Evolutionary conservation across 192 early-diverging fungal genomes (phyloP).

Genomic region (Rhizophagus prolifer): DNA sequence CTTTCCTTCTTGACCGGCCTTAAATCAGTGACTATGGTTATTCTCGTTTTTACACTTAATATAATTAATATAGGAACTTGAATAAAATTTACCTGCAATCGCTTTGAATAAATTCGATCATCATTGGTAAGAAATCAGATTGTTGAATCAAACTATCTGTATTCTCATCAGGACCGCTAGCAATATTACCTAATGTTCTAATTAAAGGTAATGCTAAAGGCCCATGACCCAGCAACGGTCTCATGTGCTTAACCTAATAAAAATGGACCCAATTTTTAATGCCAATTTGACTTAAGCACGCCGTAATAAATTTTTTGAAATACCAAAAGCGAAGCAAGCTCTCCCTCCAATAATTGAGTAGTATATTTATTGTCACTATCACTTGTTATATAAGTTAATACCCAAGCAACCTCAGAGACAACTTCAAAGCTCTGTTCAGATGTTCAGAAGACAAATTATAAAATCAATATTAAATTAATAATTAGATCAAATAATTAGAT

Average conservation of each 20-base stretch:
- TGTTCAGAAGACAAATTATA: no score
- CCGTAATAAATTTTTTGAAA: neutral
- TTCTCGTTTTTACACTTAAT: neutral
- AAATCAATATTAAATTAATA: neutral
- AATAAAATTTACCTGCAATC: conserved; percentile 46
- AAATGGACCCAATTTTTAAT: neutral
- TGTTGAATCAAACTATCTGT: conserved; percentile 49
- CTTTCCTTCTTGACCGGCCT: conserved; percentile 69
- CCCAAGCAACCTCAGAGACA: conserved; percentile 66
- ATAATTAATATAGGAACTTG: neutral
- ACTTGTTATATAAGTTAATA: conserved; percentile 62
- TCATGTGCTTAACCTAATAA: conserved; percentile 43
- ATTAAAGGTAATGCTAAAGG: conserved; percentile 57
- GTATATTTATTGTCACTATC: conserved; percentile 48
- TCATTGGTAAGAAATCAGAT: conserved; percentile 47
- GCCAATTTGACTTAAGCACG: neutral
- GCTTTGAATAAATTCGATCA: conserved; percentile 47
- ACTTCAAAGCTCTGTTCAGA: conserved; percentile 48
- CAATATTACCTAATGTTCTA: conserved; percentile 68
- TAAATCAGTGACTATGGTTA: neutral
- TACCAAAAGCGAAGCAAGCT: conserved; percentile 35
- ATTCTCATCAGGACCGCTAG: conserved; percentile 61
- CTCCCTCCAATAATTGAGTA: conserved; percentile 40
- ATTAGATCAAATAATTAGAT: neutral
- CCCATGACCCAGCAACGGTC: conserved; percentile 38